Percentiles rank a stretch among this genome's conserved stretches.
These are phyloP conservation scores for Apiospora aurea DNA, from an alignment of 2,329 filamentous ascomycete genomes.

Conservation along the genomic window DNA sequence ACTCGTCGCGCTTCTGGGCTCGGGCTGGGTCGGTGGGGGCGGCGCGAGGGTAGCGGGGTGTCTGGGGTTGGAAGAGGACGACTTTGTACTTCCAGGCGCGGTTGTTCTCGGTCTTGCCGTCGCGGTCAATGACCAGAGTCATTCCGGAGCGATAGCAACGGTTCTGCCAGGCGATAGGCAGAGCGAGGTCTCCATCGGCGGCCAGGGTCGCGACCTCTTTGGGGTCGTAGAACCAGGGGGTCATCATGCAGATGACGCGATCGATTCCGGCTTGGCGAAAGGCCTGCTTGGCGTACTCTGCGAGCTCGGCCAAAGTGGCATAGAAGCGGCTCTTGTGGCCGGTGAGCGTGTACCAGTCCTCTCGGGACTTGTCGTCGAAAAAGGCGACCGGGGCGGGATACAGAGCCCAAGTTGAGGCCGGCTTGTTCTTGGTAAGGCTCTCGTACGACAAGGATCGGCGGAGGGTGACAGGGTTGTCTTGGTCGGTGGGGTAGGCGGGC, in stretches of 20 bases:
- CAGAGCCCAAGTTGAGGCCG: background rate
- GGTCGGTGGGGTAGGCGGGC: background rate
- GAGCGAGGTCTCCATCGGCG: background rate
- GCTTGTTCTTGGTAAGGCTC: background rate
- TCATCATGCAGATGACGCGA: background rate
- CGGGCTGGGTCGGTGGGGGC: background rate
- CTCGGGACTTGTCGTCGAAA: background rate
- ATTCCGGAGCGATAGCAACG: background rate
- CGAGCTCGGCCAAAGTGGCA: background rate
- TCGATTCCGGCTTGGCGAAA: background rate
- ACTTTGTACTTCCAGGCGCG: background rate
- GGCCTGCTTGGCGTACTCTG: background rate
- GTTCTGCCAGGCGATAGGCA: background rate
- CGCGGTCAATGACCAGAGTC: background rate
- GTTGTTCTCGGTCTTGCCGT: background rate
- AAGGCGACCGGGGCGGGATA: background rate
- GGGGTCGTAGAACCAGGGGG: background rate
- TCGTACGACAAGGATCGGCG: background rate
- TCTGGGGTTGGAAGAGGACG: background rate
- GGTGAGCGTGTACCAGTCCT: background rate
- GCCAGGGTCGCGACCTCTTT: background rate
- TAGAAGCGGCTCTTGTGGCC: background rate
- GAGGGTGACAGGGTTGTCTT: background rate
- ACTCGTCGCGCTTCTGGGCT: background rate
- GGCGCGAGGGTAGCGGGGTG: background rate